Conservation (phyloP, 345 rosid species). For the Pseudoturritis turrita region DNA sequence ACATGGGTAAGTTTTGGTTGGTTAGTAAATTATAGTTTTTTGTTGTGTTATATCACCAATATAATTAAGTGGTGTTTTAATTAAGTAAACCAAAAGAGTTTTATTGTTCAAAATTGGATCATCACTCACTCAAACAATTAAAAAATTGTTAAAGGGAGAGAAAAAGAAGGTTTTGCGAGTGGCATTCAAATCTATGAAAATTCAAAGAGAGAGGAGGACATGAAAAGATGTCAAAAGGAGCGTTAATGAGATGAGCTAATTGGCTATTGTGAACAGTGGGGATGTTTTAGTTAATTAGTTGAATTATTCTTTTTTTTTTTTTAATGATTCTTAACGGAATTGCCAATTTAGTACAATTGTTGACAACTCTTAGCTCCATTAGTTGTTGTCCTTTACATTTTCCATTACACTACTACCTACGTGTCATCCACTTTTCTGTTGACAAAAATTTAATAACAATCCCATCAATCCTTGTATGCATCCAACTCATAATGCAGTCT, state of each 20-base stretch:
- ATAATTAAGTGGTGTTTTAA: too few relatives aligned
- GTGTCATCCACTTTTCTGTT: slow-evolving; percentile 32
- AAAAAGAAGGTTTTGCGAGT: slow-evolving; percentile 6
- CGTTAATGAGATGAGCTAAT: slow-evolving; percentile 1
- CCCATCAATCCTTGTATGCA: slow-evolving; percentile 18
- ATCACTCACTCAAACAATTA: neutral
- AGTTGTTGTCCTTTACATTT: slow-evolving; percentile 24
- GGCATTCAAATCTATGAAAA: slow-evolving; percentile 22
- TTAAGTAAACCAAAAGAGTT: neutral
- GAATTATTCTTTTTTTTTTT: too few relatives aligned
- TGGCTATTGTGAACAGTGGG: neutral
- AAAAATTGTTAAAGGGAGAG: neutral
- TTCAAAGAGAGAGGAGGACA: neutral
- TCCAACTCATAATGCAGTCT: neutral
- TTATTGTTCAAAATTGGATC: neutral
- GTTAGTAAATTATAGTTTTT: too few relatives aligned
- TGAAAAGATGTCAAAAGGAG: neutral
- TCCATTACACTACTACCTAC: slow-evolving; percentile 21
- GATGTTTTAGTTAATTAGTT: too few relatives aligned
- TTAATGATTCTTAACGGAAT: slow-evolving; percentile 23
- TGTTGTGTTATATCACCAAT: too few relatives aligned
- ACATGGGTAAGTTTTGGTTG: too few relatives aligned
- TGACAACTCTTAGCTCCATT: slow-evolving; percentile 24
- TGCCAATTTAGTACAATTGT: slow-evolving; percentile 10
- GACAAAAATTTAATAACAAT: slow-evolving; percentile 7